Evolutionary conservation across 495 filamentous ascomycete genomes (phyloP), one percentile per base, ranked within the genome.

Genomic region (Hyphodiscus hymeniophilus): DNA sequence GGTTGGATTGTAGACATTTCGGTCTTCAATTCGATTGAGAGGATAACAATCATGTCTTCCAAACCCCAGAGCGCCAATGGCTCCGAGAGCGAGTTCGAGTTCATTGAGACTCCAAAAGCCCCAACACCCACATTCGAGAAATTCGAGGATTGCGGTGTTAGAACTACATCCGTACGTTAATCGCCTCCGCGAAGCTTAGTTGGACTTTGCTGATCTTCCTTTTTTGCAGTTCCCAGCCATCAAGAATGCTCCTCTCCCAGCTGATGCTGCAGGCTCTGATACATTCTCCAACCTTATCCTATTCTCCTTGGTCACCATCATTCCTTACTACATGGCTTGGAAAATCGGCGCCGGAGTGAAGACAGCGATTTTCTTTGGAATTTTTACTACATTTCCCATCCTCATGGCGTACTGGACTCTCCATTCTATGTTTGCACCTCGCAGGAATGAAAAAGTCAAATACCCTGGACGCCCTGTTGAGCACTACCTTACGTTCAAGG

Each of bases 401-500:
- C 70, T 94, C 17, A 70, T 75, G 41, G 74, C 60, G 34, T 89
- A 82, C 70, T 94, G 87, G 87, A 69, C 79, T 52, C 56, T 76
- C 43, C 63, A 68, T 32, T 91, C 87, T 13, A 64, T 66, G 54
- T 70, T 78, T 55, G 81, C 80, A 28, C 83, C 86, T 2, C 80
- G 85, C 54, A 84, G 74, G 63, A 90, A 84, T 55, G 82, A 89
- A 61, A 91, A 90, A 61, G 87, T 74, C 59, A 80, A 67, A 51
- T 72, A 76, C 47, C 82, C 87, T 38, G 87, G 87, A 53, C 84
- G 81, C 45, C 84, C 85, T 26, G 72, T 94, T 50, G 86, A 92
- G 65, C 74, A 87, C 66, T 94, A 94, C 64, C 74, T 94, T 54
- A 79, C 76, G 33, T 94, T 94, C 74, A 84, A 87, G 70, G 84